Evolutionary conservation across 805 yeast genomes (phyloP).

Genomic region (Maudiozyma turicensis): DNA sequence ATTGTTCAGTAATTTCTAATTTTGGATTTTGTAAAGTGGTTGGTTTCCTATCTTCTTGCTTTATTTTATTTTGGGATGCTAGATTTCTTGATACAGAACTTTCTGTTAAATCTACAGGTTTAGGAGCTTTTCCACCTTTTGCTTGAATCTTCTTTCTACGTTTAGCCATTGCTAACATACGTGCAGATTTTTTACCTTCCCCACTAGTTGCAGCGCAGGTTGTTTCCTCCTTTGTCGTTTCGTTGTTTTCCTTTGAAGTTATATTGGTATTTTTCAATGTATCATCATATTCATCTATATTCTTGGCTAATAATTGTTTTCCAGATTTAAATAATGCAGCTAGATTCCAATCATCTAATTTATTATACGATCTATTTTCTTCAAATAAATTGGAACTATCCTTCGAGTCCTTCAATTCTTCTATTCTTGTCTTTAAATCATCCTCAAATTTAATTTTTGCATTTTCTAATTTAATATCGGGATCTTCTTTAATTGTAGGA

Average conservation of each 20-base stretch:
- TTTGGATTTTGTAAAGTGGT: slow-evolving; percentile 30
- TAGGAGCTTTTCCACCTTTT: slow-evolving; percentile 42
- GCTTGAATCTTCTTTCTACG: slow-evolving; percentile 75
- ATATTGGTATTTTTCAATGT: slow-evolving; percentile 4
- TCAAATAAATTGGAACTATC: slow-evolving; percentile 15
- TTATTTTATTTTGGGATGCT: slow-evolving; percentile 23
- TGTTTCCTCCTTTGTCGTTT: slow-evolving; percentile 9
- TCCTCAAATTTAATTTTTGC: slow-evolving; percentile 29
- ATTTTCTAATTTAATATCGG: slow-evolving; percentile 1
- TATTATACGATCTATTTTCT: slow-evolving; percentile 16
- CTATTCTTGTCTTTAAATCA: slow-evolving; percentile 25
- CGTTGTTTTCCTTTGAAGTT: slow-evolving; percentile 7
- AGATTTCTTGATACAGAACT: slow-evolving; percentile 48
- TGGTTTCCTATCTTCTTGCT: slow-evolving; percentile 6
- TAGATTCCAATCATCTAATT: slow-evolving; percentile 21
- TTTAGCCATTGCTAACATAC: slow-evolving; percentile 90
- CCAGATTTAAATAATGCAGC: slow-evolving; percentile 23
- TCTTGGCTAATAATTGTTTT: slow-evolving; percentile 22
- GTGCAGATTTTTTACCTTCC: slow-evolving; percentile 42
- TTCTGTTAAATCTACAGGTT: slow-evolving; percentile 61
- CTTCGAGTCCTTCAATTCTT: slow-evolving; percentile 15
- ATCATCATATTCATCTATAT: slow-evolving; percentile 15
- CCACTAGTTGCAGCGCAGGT: not conserved
- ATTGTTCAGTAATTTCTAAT: slow-evolving; percentile 64
- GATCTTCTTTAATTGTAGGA: slow-evolving; percentile 8